These are phyloP conservation scores for Volvox africanus DNA, from an alignment of 139 green algal genomes.

Conservation along the genomic window DNA sequence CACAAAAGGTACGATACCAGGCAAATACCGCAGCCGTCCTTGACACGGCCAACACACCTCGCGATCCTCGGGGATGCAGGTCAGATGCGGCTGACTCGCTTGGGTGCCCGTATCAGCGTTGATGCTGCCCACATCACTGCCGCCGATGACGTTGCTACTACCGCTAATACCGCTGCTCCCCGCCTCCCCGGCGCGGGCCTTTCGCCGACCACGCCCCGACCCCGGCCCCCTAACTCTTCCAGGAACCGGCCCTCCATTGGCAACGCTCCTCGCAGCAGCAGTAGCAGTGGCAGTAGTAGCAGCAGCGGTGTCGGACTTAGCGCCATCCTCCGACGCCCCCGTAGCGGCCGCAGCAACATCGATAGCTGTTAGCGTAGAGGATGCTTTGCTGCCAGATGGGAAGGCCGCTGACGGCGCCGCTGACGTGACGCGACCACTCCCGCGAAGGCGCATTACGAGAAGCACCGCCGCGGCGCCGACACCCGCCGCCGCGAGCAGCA, in stretches of 20 bases:
- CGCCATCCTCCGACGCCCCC: background rate
- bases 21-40: no score
- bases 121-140: background rate
- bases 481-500: background rate
- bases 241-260: background rate
- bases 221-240: background rate
- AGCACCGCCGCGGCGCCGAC: constrained; percentile 18
- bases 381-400: background rate
- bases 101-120: no score
- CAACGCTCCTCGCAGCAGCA: background rate
- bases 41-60: no score
- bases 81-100: no score
- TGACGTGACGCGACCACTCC: background rate
- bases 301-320: background rate
- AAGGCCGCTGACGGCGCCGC: background rate
- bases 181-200: background rate
- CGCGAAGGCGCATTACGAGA: constrained; percentile 29
- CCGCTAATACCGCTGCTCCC: background rate
- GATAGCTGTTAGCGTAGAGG: background rate
- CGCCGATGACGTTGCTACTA: background rate
- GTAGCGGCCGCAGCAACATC: background rate
- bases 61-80: no score
- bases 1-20: no score
- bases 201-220: background rate
- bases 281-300: background rate